These are phyloP conservation scores for Glycine latifolia DNA, from an alignment of 306 rosid species.

Conservation along the genomic window DNA sequence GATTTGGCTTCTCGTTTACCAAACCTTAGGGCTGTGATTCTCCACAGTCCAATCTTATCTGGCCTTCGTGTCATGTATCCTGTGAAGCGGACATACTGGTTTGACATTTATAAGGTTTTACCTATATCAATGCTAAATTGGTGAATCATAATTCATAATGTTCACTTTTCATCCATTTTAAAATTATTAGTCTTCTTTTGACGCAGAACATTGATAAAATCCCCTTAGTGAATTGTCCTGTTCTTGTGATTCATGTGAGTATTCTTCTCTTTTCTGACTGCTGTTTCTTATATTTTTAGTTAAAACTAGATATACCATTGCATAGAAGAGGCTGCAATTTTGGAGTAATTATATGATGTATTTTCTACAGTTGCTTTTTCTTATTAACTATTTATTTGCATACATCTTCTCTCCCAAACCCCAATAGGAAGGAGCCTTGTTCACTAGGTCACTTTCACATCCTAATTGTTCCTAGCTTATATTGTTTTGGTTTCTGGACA, in stretches of 20 bases:
- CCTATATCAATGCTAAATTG: slow-evolving; percentile 18
- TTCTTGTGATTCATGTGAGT: slow-evolving; percentile 43
- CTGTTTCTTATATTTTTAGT: background rate
- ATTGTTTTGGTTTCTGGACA: too few relatives aligned
- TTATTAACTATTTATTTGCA: too few relatives aligned
- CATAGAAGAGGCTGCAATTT: background rate
- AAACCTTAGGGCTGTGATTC: slow-evolving; percentile 41
- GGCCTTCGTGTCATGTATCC: slow-evolving; percentile 38
- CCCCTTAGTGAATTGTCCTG: slow-evolving; percentile 37
- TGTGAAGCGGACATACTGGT: slow-evolving; percentile 39
- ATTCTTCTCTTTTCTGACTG: background rate
- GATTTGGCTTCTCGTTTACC: slow-evolving; percentile 36
- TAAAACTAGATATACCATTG: background rate
- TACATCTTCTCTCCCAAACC: too few relatives aligned
- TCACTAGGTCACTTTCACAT: too few relatives aligned
- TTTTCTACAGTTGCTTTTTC: too few relatives aligned
- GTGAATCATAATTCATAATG: background rate
- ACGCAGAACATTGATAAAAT: slow-evolving; percentile 43
- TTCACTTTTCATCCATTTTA: background rate
- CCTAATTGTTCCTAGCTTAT: too few relatives aligned
- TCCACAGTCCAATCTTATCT: slow-evolving; percentile 37
- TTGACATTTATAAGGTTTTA: slow-evolving; percentile 35
- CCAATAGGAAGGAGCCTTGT: too few relatives aligned
- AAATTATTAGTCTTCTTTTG: background rate
- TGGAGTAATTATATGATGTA: too few relatives aligned